Conservation (phyloP, 306 rosid species). For the Casuarina equisetifolia region DNA sequence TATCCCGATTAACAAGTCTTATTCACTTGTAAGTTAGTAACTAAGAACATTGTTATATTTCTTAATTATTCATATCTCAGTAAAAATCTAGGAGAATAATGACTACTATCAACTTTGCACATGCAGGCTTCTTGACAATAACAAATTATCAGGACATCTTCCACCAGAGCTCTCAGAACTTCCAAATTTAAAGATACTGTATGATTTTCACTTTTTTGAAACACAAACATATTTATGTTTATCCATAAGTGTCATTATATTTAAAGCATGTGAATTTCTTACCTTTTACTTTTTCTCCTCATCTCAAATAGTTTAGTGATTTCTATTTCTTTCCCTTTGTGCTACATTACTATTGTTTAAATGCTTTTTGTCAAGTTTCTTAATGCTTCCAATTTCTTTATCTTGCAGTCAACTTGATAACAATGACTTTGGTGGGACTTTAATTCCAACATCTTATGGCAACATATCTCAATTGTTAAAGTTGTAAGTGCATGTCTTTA, state of each 20-base stretch:
- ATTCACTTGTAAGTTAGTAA: slow-evolving; percentile 71
- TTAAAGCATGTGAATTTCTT: background rate
- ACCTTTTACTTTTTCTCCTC: slow-evolving; percentile 10
- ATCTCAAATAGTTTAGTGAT: background rate
- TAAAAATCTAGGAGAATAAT: background rate
- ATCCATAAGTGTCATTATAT: background rate
- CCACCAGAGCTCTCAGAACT: slow-evolving; percentile 54
- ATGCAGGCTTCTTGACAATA: slow-evolving; percentile 94
- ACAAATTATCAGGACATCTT: slow-evolving; percentile 82
- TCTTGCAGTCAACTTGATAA: slow-evolving; percentile 88
- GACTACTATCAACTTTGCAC: slow-evolving; percentile 18
- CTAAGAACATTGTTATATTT: slow-evolving; percentile 6
- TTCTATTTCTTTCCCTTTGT: background rate
- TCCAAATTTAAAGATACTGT: slow-evolving; percentile 54
- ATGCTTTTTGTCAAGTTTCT: slow-evolving; percentile 8
- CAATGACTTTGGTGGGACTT: slow-evolving; percentile 67
- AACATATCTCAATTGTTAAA: slow-evolving; percentile 59
- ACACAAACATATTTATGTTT: background rate
- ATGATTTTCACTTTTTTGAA: slow-evolving; percentile 32
- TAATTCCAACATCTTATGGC: slow-evolving; percentile 64
- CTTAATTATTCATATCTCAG: background rate
- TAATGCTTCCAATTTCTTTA: slow-evolving; percentile 21
- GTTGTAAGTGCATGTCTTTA: slow-evolving; percentile 57
- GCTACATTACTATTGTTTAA: background rate
- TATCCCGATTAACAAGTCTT: slow-evolving; percentile 57